These are phyloP conservation scores for Luffa acutangula DNA, from an alignment of 306 rosid species.

Conservation along the genomic window DNA sequence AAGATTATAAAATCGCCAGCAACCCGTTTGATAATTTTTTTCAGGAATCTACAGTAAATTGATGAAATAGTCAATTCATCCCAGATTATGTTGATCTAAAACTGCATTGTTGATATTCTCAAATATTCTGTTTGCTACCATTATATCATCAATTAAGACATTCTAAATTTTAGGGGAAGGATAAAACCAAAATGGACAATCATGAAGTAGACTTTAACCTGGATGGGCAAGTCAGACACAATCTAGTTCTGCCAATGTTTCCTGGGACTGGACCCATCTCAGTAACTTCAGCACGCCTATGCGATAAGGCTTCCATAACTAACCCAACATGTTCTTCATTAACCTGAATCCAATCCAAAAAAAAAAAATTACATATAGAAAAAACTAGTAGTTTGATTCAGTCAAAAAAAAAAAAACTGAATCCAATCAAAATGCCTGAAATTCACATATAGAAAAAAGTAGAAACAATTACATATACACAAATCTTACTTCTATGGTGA, in stretches of 20 bases:
- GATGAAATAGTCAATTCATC: background rate
- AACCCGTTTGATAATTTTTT: background rate
- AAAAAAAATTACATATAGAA: slow-evolving; percentile 9
- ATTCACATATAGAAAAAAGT: slow-evolving; percentile 11
- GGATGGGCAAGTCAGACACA: slow-evolving; percentile 86
- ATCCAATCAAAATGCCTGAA: slow-evolving; percentile 6
- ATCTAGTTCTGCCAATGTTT: slow-evolving; percentile 66
- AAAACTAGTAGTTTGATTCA: background rate
- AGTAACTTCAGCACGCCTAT: slow-evolving; percentile 76
- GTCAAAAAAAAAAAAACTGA: slow-evolving; percentile 16
- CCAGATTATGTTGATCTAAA: background rate
- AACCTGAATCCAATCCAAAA: slow-evolving; percentile 35
- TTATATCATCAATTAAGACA: background rate
- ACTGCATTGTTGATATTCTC: background rate
- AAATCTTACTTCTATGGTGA: slow-evolving; percentile 71
- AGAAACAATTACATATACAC: background rate
- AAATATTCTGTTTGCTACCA: background rate
- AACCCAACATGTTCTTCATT: slow-evolving; percentile 94
- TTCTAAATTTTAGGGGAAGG: background rate
- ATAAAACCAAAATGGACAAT: background rate
- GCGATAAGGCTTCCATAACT: slow-evolving; percentile 95
- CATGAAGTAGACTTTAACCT: slow-evolving; percentile 32
- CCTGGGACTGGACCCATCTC: slow-evolving; percentile 99
- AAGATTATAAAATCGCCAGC: background rate
- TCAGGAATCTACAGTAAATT: background rate